A percentile compares a stretch with the other conserved stretches of the same genome.
Conservation (phyloP, 495 filamentous ascomycete genomes). For the Penicillium waksmanii region DNA sequence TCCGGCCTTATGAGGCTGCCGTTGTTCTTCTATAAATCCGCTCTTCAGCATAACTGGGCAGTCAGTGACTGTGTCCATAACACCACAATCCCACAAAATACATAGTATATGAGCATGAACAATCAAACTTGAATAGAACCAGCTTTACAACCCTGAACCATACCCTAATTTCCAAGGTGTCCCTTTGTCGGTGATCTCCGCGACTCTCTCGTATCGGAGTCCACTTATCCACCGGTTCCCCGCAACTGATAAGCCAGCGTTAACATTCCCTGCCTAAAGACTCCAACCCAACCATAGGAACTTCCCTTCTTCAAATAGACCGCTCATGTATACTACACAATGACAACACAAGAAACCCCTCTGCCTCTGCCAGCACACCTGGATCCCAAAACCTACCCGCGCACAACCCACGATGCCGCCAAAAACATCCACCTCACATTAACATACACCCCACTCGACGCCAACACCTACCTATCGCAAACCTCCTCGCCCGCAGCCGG, state of each 20-base stretch:
- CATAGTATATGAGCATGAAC: no score
- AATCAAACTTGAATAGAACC: no score
- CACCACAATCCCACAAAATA: no score
- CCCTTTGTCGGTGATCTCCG: constrained; percentile 21
- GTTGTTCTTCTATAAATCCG: constrained; percentile 32
- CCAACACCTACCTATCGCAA: constrained; percentile 60
- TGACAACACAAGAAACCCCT: constrained; percentile 22
- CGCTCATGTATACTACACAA: constrained; percentile 16
- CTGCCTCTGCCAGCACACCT: constrained; percentile 37
- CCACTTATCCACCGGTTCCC: constrained; percentile 30
- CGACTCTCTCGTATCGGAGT: constrained; percentile 13
- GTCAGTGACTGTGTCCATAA: neutral
- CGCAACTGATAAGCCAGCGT: constrained; percentile 27
- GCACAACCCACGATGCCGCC: constrained; percentile 30
- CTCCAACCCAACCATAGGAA: no score
- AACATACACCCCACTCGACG: constrained; percentile 66
- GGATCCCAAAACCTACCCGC: constrained; percentile 48
- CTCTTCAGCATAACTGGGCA: no score
- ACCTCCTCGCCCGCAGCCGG: constrained; percentile 82
- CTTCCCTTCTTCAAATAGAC: neutral
- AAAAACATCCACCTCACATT: constrained; percentile 47
- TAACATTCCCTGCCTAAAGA: no score
- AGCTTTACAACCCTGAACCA: neutral
- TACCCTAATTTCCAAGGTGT: neutral
- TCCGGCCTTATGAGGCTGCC: constrained; percentile 46